Evolutionary conservation across 495 filamentous ascomycete genomes (phyloP), one percentile per base, ranked within the genome.

Genomic region (Penicillium chermesinum): DNA sequence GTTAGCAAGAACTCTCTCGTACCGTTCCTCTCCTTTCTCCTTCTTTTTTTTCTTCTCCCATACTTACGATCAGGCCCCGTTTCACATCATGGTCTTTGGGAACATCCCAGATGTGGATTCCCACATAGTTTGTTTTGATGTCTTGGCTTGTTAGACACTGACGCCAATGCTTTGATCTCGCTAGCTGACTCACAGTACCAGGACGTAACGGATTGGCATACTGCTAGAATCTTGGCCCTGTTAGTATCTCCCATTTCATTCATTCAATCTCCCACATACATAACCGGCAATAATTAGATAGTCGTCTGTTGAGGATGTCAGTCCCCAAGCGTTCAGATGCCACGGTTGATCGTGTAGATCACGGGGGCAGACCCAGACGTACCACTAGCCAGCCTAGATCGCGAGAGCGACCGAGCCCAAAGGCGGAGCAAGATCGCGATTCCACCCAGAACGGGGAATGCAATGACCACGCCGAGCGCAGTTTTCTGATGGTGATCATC

Each of bases 101-200:
- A 3, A 80, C 61, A 44, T 76, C 69, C 46, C 63, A 57, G 15
- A 49, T 20, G 41, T 74, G 72, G 27, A 78, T 70, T 25, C 78
- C 78, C 39, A 77, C 55, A 53, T 72, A 78, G 49, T 74, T 76
- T 13, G 72, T 65, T 45, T 76, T 77, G 59, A 78, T 77, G 33
- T 71, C 74, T 80, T 37, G 0, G 21, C 74, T 32, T 22, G 18
- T 55, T 10, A 44, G 25, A 25, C 10, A 14, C 7, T 0, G 15
- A 2, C n/a, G 38, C 18, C 38, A 19, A 19, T 0, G 13, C 35
- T 14, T 6, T 6, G 13, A 6, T 13, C 4, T 38, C 16, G 4
- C 13, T 13, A n/a, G 4, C 35, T 17, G n/a, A 59, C 54, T 22
- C 44, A 64, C 65, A 67, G 44, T 63, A 57, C 64, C 64, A 67